These are phyloP conservation scores for Cercophora newfieldiana DNA, from an alignment of 495 filamentous ascomycete genomes.

Conservation along the genomic window DNA sequence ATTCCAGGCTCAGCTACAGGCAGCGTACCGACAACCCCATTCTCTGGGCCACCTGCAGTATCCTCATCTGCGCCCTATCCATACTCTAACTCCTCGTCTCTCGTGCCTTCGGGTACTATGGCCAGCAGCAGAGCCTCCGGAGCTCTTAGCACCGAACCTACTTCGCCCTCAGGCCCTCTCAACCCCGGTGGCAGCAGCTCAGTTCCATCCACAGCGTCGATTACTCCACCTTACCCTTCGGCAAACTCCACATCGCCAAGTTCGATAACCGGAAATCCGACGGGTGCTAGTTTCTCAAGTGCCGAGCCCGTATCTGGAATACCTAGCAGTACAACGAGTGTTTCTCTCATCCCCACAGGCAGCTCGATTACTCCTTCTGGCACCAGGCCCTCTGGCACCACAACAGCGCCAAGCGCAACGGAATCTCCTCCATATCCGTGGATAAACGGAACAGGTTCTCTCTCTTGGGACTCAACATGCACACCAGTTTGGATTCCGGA, in stretches of 20 bases:
- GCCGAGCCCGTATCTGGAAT: background rate
- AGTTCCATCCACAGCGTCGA: background rate
- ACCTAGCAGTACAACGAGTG: background rate
- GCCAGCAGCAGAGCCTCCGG: background rate
- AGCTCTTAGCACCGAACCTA: background rate
- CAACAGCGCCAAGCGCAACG: background rate
- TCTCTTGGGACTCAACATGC: conserved; percentile 24
- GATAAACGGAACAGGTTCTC: conserved; percentile 1
- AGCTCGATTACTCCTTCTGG: background rate
- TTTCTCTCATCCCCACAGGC: background rate
- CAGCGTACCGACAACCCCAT: no score
- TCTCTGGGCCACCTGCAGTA: no score
- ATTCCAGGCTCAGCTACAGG: no score
- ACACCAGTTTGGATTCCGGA: conserved; percentile 13
- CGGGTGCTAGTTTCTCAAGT: background rate
- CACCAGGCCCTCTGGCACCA: background rate
- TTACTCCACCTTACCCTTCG: background rate
- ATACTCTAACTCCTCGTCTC: no score
- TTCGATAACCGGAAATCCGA: background rate
- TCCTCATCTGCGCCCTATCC: no score
- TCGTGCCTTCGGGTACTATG: no score
- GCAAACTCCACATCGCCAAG: background rate
- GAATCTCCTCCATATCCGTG: background rate
- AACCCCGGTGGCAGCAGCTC: background rate
- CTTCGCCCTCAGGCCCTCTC: background rate